A percentile compares a stretch with the other conserved stretches of the same genome.
Conservation (phyloP, 352 stramenopile species). For the Pythium myriotylum region DNA sequence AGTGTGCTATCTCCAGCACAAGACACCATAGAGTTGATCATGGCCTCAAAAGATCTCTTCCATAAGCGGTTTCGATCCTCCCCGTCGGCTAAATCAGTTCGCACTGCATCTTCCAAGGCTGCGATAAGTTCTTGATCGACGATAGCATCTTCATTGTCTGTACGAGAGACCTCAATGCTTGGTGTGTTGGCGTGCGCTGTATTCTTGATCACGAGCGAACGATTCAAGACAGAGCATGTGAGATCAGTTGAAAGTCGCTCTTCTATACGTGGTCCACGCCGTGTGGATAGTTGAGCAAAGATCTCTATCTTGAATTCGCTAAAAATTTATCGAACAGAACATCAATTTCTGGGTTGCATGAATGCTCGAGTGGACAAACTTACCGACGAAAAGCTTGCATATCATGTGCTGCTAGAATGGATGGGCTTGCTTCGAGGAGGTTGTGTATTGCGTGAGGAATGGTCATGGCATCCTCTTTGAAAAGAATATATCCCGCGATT, state of each 20-base stretch:
- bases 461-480: conserved; percentile 24
- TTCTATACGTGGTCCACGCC: background rate
- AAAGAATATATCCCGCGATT: conserved; percentile 45
- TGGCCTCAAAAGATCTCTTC: conserved; percentile 20
- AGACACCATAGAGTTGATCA: conserved; percentile 3
- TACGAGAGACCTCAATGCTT: conserved; percentile 24
- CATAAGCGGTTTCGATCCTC: background rate
- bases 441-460: conserved; percentile 32
- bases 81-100: conserved; percentile 13
- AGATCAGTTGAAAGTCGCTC: background rate
- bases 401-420: conserved; percentile 28
- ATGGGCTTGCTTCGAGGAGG: conserved; percentile 25
- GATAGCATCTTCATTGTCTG: conserved; percentile 4
- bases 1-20: conserved; percentile 7
- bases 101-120: conserved; percentile 32
- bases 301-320: background rate
- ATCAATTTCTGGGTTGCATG: background rate
- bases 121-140: conserved; percentile 29
- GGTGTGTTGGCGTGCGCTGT: conserved; percentile 27
- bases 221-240: conserved; percentile 38
- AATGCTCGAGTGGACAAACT: background rate
- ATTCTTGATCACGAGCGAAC: conserved; percentile 43
- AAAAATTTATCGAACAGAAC: too few species aligned
- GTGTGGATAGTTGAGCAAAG: background rate
- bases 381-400: conserved; percentile 17